Evolutionary conservation across 1,139 yeast genomes (phyloP).

Genomic region (Taiozyma sp.): DNA sequence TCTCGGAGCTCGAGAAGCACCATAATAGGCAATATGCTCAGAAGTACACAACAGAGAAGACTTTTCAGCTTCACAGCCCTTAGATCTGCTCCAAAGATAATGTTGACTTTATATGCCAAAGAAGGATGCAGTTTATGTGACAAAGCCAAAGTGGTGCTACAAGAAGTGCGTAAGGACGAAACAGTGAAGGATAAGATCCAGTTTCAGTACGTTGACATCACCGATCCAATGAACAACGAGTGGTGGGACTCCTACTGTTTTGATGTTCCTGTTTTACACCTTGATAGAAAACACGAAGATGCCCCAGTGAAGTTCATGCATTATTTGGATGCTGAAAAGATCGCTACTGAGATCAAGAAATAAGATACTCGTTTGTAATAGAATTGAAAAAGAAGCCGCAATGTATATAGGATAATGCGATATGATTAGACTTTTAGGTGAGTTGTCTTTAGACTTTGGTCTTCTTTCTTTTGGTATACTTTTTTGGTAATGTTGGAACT

Average conservation of each 20-base stretch:
- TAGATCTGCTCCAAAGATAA: neutral
- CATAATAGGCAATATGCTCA: neutral
- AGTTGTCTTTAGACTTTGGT: neutral
- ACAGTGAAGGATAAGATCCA: conserved; percentile 27
- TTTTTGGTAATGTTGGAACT: conserved; percentile 15
- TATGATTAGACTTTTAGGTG: neutral
- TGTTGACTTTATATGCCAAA: conserved; percentile 66
- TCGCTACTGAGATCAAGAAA: conserved; percentile 42
- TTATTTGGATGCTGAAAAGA: conserved; percentile 52
- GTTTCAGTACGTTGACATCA: conserved; percentile 57
- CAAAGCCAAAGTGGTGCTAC: conserved; percentile 55
- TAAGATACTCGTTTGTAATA: neutral
- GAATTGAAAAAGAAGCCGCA: neutral
- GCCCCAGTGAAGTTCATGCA: conserved; percentile 71
- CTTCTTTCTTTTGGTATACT: conserved; percentile 21
- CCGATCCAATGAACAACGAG: conserved; percentile 54
- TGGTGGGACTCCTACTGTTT: conserved; percentile 85
- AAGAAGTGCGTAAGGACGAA: conserved; percentile 33
- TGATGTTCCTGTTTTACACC: conserved; percentile 86
- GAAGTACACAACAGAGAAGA: neutral
- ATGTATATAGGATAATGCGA: neutral
- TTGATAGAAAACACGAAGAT: conserved; percentile 40
- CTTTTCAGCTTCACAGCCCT: neutral
- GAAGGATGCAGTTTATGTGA: conserved; percentile 76
- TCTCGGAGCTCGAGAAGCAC: neutral